Percentiles rank a stretch among this genome's conserved stretches.
These are phyloP conservation scores for Solanum aculeatissimum DNA, from an alignment of 305 asterid species.

Conservation along the genomic window DNA sequence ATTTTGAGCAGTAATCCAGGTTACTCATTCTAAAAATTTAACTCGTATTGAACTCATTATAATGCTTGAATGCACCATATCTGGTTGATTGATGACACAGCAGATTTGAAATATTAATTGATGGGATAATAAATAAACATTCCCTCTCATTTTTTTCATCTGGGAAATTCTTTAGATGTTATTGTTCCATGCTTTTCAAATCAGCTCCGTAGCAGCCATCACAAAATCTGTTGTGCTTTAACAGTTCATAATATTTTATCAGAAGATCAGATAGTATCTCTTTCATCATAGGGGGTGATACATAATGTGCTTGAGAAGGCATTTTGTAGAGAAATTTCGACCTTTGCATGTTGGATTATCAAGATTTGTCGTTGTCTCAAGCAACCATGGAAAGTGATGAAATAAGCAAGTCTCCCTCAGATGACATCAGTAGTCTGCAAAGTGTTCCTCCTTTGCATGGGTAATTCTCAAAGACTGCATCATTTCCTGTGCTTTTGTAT, in stretches of 20 bases:
- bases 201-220: neutral
- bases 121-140: neutral
- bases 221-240: neutral
- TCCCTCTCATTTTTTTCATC: neutral
- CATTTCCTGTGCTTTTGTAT: neutral
- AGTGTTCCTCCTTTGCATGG: conserved; percentile 64
- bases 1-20: neutral
- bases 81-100: neutral
- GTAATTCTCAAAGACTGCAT: conserved; percentile 25
- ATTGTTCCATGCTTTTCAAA: neutral
- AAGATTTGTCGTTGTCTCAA: conserved; percentile 24
- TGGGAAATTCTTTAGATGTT: neutral
- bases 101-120: neutral
- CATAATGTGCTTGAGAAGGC: conserved; percentile 61
- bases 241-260: neutral
- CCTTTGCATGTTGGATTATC: conserved; percentile 30
- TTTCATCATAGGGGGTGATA: neutral
- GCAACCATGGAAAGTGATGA: conserved; percentile 64
- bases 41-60: neutral
- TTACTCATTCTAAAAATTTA: neutral
- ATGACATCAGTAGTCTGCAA: conserved; percentile 35
- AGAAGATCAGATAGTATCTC: neutral
- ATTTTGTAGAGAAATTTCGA: conserved; percentile 30
- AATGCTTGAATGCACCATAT: neutral
- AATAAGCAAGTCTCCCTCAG: conserved; percentile 29